Base-by-base conservation (phyloP, 2,329 filamentous ascomycete species). In the Colletotrichum agaves region DNA sequence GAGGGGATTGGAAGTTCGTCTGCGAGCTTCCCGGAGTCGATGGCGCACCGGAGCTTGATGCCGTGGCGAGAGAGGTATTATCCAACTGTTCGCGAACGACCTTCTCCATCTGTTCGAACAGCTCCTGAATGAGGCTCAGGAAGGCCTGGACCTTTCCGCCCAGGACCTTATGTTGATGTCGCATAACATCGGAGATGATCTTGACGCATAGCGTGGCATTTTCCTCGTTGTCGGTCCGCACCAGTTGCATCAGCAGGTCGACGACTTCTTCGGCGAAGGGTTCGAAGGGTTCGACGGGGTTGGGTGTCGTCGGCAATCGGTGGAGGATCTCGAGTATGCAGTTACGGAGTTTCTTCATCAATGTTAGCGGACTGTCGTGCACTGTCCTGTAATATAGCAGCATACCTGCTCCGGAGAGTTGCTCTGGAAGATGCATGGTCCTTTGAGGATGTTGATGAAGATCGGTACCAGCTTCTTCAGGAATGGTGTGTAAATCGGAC, bases 121-220 rank as follows among this genome's bases (percentile, higher is more conserved):
- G 91, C 77, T 98, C 94, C 75, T 97, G 91, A 56, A 99, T 98
- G 41, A 99, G 85, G 62, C 91, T 90, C 67, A 99, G 82, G 78
- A 99, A 99, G 2, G 90, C 87, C 78, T 98, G 95, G 3, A 98
- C 94, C 76, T 93, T 94, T 65, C 88, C 86, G 46, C 80, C 79
- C 7, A 98, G 89, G 27, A 91, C 90, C 81, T 95, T 97, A 64
- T 91, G 88, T 79, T 98, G 95, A 76, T 97, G 93, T 55, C 96
- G 90, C 86, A 97, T 93, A 71, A 98, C 91, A 76, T 99, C 96
- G 83, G 97, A 98, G 58, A 97, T 93, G 13, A 95, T 97, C 84
- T 99, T 99, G 81, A 99, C 93, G 77, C 95, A 98, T 70, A 99
- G 83, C n/a, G 97, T 93, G 2, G 95, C 96, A 84, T 99, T 99